Base-by-base conservation (phyloP, 75 land plant species). In the Azolla pinnata region DNA sequence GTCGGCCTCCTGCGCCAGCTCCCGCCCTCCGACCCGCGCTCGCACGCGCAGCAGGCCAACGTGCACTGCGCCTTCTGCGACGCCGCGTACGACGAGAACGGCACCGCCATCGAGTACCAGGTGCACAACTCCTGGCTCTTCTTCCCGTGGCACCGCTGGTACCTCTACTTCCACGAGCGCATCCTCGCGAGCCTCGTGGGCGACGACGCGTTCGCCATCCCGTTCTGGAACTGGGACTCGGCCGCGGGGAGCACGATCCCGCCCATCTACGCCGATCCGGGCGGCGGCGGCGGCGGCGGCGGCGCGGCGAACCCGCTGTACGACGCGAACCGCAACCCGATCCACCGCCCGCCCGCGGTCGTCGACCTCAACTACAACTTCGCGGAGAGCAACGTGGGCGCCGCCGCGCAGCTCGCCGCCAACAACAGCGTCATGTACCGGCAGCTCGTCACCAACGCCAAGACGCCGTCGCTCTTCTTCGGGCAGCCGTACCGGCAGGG, bases 201-300 rank as follows among this genome's bases (percentile, higher is more conserved):
- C 7, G 87, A 84, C 35, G 76, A 73, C 16, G 66, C 66, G 1
- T 81, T 84, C 46, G 80, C 80, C 9, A 17, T 83, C 12, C 87
- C 87, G 0, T 83, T 66, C 29, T 83, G 87, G 87, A 84, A 84
- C 61, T 84, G 81, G 81, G 87, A 84, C 42, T 35, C 72, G 9
- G 73, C 79, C 0, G 62, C 9, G 1, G 79, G 79, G 3, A 69
- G 70, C 81, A 12, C 40, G 4, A 46, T 75, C 44, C 78, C 81
- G 7, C 40, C 74, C 25, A 66, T 77, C 33, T 74, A 50, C 33
- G 12, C 65, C 33, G 35, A 71, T 42, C n/a, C n/a, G n/a, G n/a
- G n/a, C n/a, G n/a, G n/a, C n/a, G n/a, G n/a, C n/a, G n/a, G n/a
- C n/a, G n/a, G n/a, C n/a, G n/a, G n/a, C n/a, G n/a, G n/a, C n/a